These are phyloP conservation scores for Lumnitzera racemosa DNA, from an alignment of 345 rosid genomes.

Conservation along the genomic window DNA sequence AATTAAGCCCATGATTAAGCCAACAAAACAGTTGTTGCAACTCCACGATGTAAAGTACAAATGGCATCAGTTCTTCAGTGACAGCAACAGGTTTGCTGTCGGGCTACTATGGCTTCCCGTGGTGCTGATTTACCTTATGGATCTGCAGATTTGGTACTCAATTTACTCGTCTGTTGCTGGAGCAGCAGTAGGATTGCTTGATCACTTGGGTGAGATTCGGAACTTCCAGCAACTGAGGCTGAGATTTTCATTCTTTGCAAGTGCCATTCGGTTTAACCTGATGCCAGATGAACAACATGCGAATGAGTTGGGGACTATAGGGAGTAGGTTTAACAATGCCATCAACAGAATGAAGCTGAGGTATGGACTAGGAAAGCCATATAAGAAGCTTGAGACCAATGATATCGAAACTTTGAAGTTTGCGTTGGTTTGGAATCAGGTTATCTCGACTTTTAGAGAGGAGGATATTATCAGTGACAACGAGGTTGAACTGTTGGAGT, in stretches of 20 bases:
- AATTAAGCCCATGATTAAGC: slow-evolving; percentile 72
- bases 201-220: slow-evolving; percentile 89
- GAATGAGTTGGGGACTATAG: slow-evolving; percentile 31
- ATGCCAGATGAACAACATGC: slow-evolving; percentile 83
- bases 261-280: slow-evolving; percentile 88
- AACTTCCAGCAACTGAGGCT: slow-evolving; percentile 72
- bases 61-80: slow-evolving; percentile 44
- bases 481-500: slow-evolving; percentile 82
- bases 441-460: slow-evolving; percentile 67
- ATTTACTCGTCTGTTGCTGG: slow-evolving; percentile 75
- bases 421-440: slow-evolving; percentile 89
- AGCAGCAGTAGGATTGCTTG: slow-evolving; percentile 66
- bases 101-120: slow-evolving; percentile 74
- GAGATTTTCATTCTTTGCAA: slow-evolving; percentile 82
- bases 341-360: slow-evolving; percentile 73
- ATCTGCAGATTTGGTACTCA: slow-evolving; percentile 82
- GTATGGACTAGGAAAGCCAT: slow-evolving; percentile 85
- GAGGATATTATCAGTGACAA: slow-evolving; percentile 81
- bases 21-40: slow-evolving; percentile 40
- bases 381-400: slow-evolving; percentile 79
- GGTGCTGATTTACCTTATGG: slow-evolving; percentile 73
- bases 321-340: slow-evolving; percentile 68
- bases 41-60: slow-evolving; percentile 34
- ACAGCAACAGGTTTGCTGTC: slow-evolving; percentile 60
- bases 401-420: slow-evolving; percentile 80